Evolutionary conservation across 768 basidiomycete species (phyloP).

Genomic region (Lentinus brumalis): DNA sequence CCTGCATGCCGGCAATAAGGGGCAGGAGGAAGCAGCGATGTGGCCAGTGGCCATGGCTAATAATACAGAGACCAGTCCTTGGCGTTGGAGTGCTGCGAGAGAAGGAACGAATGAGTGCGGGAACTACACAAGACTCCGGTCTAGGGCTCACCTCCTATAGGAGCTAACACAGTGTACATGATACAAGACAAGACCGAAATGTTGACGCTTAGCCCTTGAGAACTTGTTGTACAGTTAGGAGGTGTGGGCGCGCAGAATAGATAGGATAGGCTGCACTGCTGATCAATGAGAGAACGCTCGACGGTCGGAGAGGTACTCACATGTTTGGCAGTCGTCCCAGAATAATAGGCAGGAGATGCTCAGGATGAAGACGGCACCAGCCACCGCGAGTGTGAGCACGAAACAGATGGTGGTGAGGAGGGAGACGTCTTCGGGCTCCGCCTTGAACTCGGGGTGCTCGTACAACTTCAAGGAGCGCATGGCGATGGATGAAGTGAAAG

Average conservation of each 20-base stretch:
- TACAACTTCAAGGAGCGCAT: constrained; percentile 25
- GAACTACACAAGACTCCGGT: no score
- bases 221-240: constrained; percentile 17
- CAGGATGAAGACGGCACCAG: constrained; percentile 27
- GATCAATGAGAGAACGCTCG: neutral
- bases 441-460: constrained; percentile 25
- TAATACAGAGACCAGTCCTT: no score
- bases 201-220: constrained; percentile 7
- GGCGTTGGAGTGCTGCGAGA: neutral
- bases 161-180: neutral
- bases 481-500: neutral
- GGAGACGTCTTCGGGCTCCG: constrained; percentile 23
- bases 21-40: no score
- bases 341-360: constrained; percentile 24
- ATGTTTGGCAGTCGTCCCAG: constrained; percentile 26
- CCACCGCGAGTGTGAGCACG: constrained; percentile 23
- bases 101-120: neutral
- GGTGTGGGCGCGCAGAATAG: constrained; percentile 15
- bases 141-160: no score
- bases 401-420: constrained; percentile 31
- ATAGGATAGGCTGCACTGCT: constrained; percentile 7
- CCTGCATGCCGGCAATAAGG: no score
- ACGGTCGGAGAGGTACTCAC: constrained; percentile 11
- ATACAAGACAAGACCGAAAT: neutral
- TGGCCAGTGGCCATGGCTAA: no score